Evolutionary conservation across 2,329 filamentous ascomycete genomes (phyloP), one percentile per base, ranked within the genome.

Genomic region (Ophiostoma angusticollis): DNA sequence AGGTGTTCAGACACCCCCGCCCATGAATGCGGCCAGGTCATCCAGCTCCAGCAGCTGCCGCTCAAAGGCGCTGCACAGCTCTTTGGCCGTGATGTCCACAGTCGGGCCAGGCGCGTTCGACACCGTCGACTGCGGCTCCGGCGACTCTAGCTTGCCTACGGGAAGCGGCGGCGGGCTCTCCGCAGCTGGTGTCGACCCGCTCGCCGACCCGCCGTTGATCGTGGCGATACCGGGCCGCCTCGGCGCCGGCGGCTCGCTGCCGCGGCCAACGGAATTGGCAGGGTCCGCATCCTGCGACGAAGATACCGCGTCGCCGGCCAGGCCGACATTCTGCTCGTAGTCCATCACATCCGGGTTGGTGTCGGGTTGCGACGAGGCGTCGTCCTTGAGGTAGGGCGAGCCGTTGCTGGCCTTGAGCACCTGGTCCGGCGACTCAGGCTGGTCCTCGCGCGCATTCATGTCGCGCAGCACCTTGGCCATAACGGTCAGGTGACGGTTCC

Each of bases 1-100:
- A 31, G 34, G 23, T 35, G 31, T 50, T 57, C 52, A 76, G 45
- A 76, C 72, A 43, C 72, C 72, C 16, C 72, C 72, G 16, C 72
- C 72, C 72, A 76, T 76, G 39, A 76, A 75, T 3, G 72, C 72
- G 23, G 72, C 72, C 9, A 76, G 63, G 49, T 76, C 72, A 44
- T 76, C 72, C 6, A 76, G 59, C 51, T 76, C 72, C 9, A 76
- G 58, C 1, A 76, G 61, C 53, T 76, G 72, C 23, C 70, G 61
- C 57, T 76, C 72, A 48, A 76, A 76, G 0, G 72, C 72, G 12
- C 60, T 57, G 49, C 72, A 76, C 13, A 76, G 59, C 50, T 76
- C 72, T 5, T 65, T 62, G 0, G 70, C 67, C 3, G 70, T 74
- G 69, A 76, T 76, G 44, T 76, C 72, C 3, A 57, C 53, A 5